phyloP scores from a whole-genome alignment of 768 basidiomycete genomes.

The Cyclocybe cylindracea region DNA sequence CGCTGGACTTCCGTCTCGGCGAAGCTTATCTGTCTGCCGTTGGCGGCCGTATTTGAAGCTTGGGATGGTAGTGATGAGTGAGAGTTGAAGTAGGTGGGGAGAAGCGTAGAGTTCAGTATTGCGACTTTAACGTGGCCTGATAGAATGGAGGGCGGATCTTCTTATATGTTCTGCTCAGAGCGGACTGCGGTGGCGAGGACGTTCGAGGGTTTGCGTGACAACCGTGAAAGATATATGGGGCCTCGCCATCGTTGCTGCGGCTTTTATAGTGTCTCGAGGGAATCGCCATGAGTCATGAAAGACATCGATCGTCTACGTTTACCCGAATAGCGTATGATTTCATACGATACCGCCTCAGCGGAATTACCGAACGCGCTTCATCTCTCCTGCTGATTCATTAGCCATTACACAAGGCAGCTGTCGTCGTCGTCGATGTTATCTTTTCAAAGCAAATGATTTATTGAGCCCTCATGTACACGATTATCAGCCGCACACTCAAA shows the following conservation, averaged over 20 bases:
- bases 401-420: too few relatives aligned
- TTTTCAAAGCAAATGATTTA: too few relatives aligned
- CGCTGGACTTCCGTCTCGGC: conserved; percentile 48
- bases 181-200: neutral
- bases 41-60: conserved; percentile 37
- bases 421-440: too few relatives aligned
- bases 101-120: conserved; percentile 18
- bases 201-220: neutral
- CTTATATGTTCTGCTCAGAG: neutral
- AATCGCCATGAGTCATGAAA: too few relatives aligned
- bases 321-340: too few relatives aligned
- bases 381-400: too few relatives aligned
- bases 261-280: conserved; percentile 7
- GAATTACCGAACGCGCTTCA: too few relatives aligned
- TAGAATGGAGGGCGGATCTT: neutral
- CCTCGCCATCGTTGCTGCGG: conserved; percentile 5
- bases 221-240: neutral
- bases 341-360: too few relatives aligned
- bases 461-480: too few relatives aligned
- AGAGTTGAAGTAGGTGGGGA: conserved; percentile 23
- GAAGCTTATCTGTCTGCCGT: conserved; percentile 45
- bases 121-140: neutral
- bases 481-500: too few relatives aligned
- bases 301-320: too few relatives aligned
- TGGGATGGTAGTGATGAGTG: conserved; percentile 25